Base-by-base conservation (phyloP, 768 basidiomycete species). In the Tulasnella sp. region DNA sequence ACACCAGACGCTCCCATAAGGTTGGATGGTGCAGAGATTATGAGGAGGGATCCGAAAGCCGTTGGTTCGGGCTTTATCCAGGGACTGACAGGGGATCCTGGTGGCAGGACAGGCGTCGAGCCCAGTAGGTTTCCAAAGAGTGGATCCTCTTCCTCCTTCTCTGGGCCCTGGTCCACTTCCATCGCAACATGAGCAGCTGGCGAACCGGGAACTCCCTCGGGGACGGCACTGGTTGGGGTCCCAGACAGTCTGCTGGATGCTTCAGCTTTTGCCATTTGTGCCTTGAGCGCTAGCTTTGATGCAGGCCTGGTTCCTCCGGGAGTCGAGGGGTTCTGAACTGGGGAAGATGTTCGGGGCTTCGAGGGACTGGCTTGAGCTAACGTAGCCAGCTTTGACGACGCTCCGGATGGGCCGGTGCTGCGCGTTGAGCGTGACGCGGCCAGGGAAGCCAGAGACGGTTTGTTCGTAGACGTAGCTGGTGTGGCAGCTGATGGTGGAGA, bases 241-340 rank as follows among this genome's bases (percentile, higher is more conserved):
- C 54, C 11, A n/a, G 54, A 29, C n/a, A 29, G 37, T 39, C 31
- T 25, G 75, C 72, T 77, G 31, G 52, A 34, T 25, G 75, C 37
- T 19, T 14, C 58, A 5, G 36, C 84, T 52, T 88, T 85, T 8
- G 86, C 86, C 78, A 87, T 88, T 82, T 86, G 91, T 74, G 88
- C 88, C 81, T 93, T 94, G 85, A 89, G 85, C 1, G 91, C 91
- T 70, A 95, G 82, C 82, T 95, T 95, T 4, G 93, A 93, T 3
- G 81, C 76, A 54, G 84, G 82, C 7, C 83, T 45, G 25, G 83
- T 79, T 72, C 45, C 40, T 5, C 12, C n/a, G 15, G n/a, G 25
- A 29, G 4, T 0, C 42, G 64, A 6, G n/a, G 54, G 15, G 67
- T 42, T 69, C 76, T n/a, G 71, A 39, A 71, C 37, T 14, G 25